Evolutionary conservation across 768 basidiomycete genomes (phyloP).

Genomic region (Hydnomerulius pinastri): DNA sequence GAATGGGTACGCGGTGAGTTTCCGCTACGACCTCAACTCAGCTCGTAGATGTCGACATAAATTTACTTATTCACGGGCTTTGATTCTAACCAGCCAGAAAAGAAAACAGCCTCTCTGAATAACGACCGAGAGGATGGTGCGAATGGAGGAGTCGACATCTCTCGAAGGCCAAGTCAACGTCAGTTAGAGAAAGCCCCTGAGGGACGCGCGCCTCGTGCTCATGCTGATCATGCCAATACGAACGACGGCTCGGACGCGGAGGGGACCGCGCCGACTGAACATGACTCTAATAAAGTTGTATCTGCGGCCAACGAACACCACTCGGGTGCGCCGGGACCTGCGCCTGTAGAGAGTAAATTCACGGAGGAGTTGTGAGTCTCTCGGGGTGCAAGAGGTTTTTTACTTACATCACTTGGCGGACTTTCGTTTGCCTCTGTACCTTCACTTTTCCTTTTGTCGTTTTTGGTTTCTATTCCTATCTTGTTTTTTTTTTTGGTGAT

Average conservation of each 20-base stretch:
- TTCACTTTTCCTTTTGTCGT: too few species aligned
- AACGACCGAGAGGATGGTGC: background rate
- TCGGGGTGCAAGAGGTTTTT: too few species aligned
- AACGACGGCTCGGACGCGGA: slow-evolving; percentile 12
- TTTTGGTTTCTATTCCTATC: too few species aligned
- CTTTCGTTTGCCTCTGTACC: too few species aligned
- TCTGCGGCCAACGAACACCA: slow-evolving; percentile 9
- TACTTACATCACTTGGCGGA: too few species aligned
- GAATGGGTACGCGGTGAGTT: slow-evolving; percentile 67
- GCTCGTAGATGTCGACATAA: background rate
- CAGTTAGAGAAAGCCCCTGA: slow-evolving; percentile 77
- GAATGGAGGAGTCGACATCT: slow-evolving; percentile 15
- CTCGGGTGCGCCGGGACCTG: slow-evolving; percentile 27
- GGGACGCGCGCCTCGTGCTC: slow-evolving; percentile 42
- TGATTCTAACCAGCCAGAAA: slow-evolving; percentile 43
- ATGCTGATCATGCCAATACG: background rate
- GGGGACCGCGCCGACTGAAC: slow-evolving; percentile 10
- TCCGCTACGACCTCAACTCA: background rate
- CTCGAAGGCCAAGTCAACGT: slow-evolving; percentile 53
- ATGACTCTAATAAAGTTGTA: slow-evolving; percentile 6
- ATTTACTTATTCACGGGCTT: slow-evolving; percentile 8
- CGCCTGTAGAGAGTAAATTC: slow-evolving; percentile 35
- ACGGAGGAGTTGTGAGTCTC: slow-evolving; percentile 26
- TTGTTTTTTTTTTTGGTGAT: too few species aligned
- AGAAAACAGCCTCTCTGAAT: slow-evolving; percentile 35